These are phyloP conservation scores for Stenogyne calaminthoides DNA, from an alignment of 305 asterid genomes.

Conservation along the genomic window DNA sequence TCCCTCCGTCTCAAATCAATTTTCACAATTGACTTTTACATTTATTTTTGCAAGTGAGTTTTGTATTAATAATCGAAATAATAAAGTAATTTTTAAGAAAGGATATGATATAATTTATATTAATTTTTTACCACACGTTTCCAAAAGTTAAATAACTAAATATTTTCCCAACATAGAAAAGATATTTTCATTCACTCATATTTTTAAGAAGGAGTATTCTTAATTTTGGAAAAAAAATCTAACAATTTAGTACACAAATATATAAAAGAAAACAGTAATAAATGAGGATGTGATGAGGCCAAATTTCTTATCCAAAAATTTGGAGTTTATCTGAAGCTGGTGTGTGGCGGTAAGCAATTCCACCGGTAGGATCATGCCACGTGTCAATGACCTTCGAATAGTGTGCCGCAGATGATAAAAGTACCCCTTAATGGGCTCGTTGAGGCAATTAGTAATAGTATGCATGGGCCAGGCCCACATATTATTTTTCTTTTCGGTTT, in stretches of 20 bases:
- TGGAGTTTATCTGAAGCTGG: conserved; percentile 43
- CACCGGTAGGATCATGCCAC: conserved; percentile 35
- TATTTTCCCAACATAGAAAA: background rate
- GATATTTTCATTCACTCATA: background rate
- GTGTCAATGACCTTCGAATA: conserved; percentile 20
- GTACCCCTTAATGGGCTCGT: conserved; percentile 19
- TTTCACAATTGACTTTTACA: too few relatives aligned
- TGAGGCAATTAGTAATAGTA: background rate
- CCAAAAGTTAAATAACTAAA: background rate
- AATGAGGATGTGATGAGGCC: conserved; percentile 30
- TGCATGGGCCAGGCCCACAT: conserved; percentile 27
- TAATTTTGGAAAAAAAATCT: background rate
- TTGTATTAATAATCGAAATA: too few relatives aligned
- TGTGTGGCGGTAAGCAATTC: conserved; percentile 31
- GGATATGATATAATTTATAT: background rate
- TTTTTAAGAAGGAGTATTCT: too few relatives aligned
- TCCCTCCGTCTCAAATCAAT: too few relatives aligned
- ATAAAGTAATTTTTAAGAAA: too few relatives aligned
- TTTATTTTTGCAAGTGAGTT: too few relatives aligned
- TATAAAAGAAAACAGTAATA: background rate
- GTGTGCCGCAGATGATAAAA: conserved; percentile 31
- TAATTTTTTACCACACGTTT: background rate
- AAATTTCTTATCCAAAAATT: conserved; percentile 36
- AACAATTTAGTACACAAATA: background rate
- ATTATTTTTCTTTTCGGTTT: background rate